phyloP scores from a whole-genome alignment of 345 rosid species.

The Odontarrhena argentea region DNA sequence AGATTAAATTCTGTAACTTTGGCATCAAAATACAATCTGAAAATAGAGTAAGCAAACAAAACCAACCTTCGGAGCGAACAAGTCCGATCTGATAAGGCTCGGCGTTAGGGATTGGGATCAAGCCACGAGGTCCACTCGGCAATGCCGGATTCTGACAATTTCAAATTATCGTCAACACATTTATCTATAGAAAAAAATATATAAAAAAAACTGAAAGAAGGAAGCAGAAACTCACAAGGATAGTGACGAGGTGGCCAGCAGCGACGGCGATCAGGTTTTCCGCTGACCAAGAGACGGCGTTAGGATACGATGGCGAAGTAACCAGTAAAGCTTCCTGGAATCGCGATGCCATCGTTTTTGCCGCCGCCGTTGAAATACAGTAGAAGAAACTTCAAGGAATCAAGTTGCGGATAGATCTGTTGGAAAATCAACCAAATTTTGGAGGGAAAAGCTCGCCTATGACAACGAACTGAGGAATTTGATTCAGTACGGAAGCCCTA shows the following conservation, averaged over 20 bases:
- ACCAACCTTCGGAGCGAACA: slow-evolving; percentile 62
- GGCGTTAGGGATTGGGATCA: slow-evolving; percentile 56
- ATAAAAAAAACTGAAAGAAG: slow-evolving; percentile 12
- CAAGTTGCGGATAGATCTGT: slow-evolving; percentile 10
- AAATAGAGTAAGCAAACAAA: not conserved
- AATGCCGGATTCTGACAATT: slow-evolving; percentile 74
- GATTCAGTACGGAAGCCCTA: slow-evolving; percentile 51
- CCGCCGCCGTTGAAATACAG: not conserved
- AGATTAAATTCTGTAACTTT: not conserved
- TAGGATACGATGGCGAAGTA: slow-evolving; percentile 74
- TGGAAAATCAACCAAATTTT: slow-evolving; percentile 26
- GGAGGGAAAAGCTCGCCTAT: slow-evolving; percentile 49
- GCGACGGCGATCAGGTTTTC: slow-evolving; percentile 92
- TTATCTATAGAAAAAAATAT: not conserved
- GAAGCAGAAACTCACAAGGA: slow-evolving; percentile 53
- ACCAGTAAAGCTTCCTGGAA: slow-evolving; percentile 83
- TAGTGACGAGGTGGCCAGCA: slow-evolving; percentile 77
- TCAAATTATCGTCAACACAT: not conserved
- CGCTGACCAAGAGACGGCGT: slow-evolving; percentile 90
- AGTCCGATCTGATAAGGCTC: slow-evolving; percentile 67
- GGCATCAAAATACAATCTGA: not conserved
- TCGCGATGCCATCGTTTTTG: slow-evolving; percentile 59
- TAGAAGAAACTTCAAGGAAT: not conserved
- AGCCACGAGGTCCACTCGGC: slow-evolving; percentile 84
- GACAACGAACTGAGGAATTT: slow-evolving; percentile 10